Conservation (phyloP, 2,329 filamentous ascomycete species). For the Neophaeococcomyces aloes region DNA sequence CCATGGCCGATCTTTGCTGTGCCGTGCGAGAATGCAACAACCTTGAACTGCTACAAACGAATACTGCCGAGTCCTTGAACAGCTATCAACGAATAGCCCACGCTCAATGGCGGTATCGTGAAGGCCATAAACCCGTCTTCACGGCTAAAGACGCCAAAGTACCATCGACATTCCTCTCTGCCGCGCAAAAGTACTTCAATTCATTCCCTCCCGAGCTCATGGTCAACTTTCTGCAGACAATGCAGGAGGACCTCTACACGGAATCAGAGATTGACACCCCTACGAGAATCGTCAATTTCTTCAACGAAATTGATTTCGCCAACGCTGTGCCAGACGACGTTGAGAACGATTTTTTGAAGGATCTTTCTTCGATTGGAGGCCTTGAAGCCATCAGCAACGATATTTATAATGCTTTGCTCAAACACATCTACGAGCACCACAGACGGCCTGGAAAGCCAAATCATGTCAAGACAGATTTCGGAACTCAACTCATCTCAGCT, state of each 20-base stretch:
- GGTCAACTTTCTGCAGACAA: conserved; percentile 55
- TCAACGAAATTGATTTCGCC: conserved; percentile 66
- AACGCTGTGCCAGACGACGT: conserved; percentile 74
- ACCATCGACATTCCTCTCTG: conserved; percentile 54
- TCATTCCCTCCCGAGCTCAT: conserved; percentile 59
- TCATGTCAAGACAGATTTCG: conserved; percentile 6
- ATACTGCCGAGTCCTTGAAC: conserved; percentile 38
- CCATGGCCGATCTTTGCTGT: conserved; percentile 71
- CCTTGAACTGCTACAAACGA: conserved; percentile 65
- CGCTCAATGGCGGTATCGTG: conserved; percentile 33
- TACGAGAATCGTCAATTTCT: conserved; percentile 67
- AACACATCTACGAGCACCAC: conserved; percentile 24
- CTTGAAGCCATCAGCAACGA: conserved; percentile 38
- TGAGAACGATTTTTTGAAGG: conserved; percentile 56
- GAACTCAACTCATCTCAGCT: conserved; percentile 58
- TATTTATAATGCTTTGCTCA: conserved; percentile 42
- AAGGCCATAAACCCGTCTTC: conserved; percentile 26
- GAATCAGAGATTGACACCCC: conserved; percentile 59
- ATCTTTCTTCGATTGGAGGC: conserved; percentile 56
- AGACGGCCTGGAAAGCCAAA: not conserved
- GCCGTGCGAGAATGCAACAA: conserved; percentile 69
- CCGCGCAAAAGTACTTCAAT: conserved; percentile 60
- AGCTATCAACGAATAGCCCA: conserved; percentile 25
- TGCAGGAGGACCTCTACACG: conserved; percentile 64
- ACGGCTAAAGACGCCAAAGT: conserved; percentile 44